phyloP scores from a whole-genome alignment of 805 yeast species.

The Candida maltosa region DNA sequence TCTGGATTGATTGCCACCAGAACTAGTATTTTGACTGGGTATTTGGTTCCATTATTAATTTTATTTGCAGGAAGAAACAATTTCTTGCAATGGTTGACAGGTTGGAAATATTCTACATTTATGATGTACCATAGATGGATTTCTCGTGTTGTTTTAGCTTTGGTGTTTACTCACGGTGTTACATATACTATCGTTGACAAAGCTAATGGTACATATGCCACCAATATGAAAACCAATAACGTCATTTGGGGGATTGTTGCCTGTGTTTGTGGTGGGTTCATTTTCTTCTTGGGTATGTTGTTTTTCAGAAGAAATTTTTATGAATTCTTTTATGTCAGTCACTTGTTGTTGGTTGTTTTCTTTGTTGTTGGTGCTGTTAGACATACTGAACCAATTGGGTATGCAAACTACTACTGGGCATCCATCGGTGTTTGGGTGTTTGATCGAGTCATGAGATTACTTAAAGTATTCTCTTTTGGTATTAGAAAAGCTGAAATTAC shows the following conservation, averaged over 20 bases:
- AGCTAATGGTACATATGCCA: constrained; percentile 17
- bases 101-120: constrained; percentile 48
- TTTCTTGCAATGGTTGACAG: constrained; percentile 54
- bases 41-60: constrained; percentile 47
- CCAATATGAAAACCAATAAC: constrained; percentile 17
- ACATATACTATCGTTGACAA: constrained; percentile 18
- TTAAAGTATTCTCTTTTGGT: constrained; percentile 29
- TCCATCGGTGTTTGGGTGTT: constrained; percentile 31
- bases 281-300: too few species aligned
- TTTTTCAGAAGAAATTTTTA: constrained; percentile 32
- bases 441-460: constrained; percentile 30
- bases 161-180: constrained; percentile 26
- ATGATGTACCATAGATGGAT: constrained; percentile 44
- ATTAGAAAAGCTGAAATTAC: constrained; percentile 28
- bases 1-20: constrained; percentile 39
- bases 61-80: constrained; percentile 63
- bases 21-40: constrained; percentile 44
- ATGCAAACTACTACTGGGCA: constrained; percentile 24
- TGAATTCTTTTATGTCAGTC: constrained; percentile 30
- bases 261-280: constrained; percentile 33
- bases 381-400: constrained; percentile 33
- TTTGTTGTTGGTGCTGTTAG: constrained; percentile 45
- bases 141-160: constrained; percentile 24
- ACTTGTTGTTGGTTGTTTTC: constrained; percentile 32
- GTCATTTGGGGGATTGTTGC: constrained; percentile 34